A percentile compares a stretch with the other conserved stretches of the same genome.
Evolutionary conservation across 2,329 filamentous ascomycete species (phyloP).

Genomic region (Lasiodiplodia sp.): DNA sequence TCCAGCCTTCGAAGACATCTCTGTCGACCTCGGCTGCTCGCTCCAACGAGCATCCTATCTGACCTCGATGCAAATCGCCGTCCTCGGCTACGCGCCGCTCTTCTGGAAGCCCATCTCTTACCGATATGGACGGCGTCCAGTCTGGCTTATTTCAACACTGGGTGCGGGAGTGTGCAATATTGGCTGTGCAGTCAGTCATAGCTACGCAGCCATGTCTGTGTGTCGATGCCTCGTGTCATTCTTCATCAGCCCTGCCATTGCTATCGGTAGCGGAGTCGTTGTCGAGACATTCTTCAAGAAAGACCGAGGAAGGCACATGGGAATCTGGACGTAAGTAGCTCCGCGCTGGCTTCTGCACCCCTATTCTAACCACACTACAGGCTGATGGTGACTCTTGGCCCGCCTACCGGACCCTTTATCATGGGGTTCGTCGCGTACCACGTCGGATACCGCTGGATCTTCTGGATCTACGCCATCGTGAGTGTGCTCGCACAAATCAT

Average conservation of each 20-base stretch:
- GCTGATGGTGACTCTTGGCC: slow-evolving; percentile 58
- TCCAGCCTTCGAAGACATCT: slow-evolving; percentile 62
- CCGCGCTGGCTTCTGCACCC: background rate
- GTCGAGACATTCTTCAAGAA: slow-evolving; percentile 65
- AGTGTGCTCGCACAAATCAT: background rate
- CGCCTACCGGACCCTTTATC: slow-evolving; percentile 52
- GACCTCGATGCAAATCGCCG: slow-evolving; percentile 62
- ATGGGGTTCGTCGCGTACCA: slow-evolving; percentile 58
- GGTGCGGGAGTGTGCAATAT: slow-evolving; percentile 59
- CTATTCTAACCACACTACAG: slow-evolving; percentile 30
- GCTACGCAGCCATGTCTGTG: slow-evolving; percentile 58
- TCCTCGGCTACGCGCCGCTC: slow-evolving; percentile 61
- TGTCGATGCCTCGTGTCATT: slow-evolving; percentile 63
- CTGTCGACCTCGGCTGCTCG: slow-evolving; percentile 57
- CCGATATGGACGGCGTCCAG: slow-evolving; percentile 61
- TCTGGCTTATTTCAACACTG: slow-evolving; percentile 60
- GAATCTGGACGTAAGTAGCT: slow-evolving; percentile 60
- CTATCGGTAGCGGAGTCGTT: slow-evolving; percentile 65
- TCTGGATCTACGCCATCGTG: slow-evolving; percentile 63
- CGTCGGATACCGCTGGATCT: slow-evolving; percentile 65
- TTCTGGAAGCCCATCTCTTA: slow-evolving; percentile 65
- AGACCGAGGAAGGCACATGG: slow-evolving; percentile 63
- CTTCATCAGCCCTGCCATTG: slow-evolving; percentile 62
- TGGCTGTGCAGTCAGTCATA: slow-evolving; percentile 59
- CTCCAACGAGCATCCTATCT: slow-evolving; percentile 62